Percentiles rank a stretch among this genome's conserved stretches.
Conservation (phyloP, 2,329 filamentous ascomycete species). For the Taxawa tesnikishii region DNA sequence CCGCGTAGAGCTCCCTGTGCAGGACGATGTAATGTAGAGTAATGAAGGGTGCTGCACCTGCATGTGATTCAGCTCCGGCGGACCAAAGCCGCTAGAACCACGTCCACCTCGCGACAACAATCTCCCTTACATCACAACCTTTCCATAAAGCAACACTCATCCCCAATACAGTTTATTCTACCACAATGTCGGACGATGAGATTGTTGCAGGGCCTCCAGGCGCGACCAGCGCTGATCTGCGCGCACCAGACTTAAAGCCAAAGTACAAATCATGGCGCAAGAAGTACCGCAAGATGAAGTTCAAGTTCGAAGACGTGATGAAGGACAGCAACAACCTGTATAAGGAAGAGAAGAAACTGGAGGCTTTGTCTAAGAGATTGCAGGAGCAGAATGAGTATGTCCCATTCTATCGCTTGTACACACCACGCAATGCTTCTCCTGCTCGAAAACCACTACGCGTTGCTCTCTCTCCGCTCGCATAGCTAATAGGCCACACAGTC, state of each 20-base stretch:
- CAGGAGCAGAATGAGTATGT: slow-evolving; percentile 86
- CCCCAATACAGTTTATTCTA: background rate
- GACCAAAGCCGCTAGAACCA: background rate
- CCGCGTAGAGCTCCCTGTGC: too few species aligned
- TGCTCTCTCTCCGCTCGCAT: background rate
- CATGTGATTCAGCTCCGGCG: too few species aligned
- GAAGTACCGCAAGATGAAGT: slow-evolving; percentile 89
- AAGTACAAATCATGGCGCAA: slow-evolving; percentile 42
- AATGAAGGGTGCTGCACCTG: too few species aligned
- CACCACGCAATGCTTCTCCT: too few species aligned
- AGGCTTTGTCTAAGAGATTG: slow-evolving; percentile 68
- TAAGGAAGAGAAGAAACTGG: slow-evolving; percentile 67
- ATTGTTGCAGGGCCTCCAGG: slow-evolving; percentile 4
- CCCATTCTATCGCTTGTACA: too few species aligned
- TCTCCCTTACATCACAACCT: background rate
- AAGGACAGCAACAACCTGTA: slow-evolving; percentile 73
- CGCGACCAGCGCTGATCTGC: slow-evolving; percentile 1
- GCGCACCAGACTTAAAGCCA: slow-evolving; percentile 5
- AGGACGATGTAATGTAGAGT: too few species aligned
- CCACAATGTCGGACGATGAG: slow-evolving; percentile 9
- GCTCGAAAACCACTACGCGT: too few species aligned
- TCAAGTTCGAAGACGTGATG: slow-evolving; percentile 66
- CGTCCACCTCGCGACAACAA: slow-evolving; percentile 1
- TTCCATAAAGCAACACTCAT: background rate
- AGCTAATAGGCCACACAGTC: slow-evolving; percentile 40